These are phyloP conservation scores for Dispira parvispora DNA, from an alignment of 192 early-diverging fungal genomes.

Conservation along the genomic window DNA sequence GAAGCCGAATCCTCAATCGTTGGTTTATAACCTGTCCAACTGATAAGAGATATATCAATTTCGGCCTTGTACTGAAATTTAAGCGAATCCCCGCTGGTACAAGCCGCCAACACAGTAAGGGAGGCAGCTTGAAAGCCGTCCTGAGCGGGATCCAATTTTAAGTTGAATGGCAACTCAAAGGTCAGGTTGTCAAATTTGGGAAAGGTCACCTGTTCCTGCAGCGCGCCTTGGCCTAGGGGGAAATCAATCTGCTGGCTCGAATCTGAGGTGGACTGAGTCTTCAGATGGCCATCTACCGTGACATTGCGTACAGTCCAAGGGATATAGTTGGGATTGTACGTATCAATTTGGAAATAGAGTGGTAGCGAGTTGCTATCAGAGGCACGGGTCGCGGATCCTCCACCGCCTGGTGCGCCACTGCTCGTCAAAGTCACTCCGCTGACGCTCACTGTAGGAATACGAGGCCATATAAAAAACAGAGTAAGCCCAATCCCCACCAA, in stretches of 20 bases:
- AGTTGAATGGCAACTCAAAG: constrained; percentile 28
- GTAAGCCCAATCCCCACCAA: constrained; percentile 26
- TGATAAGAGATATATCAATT: constrained; percentile 24
- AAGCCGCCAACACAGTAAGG: constrained; percentile 18
- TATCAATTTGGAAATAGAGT: constrained; percentile 27
- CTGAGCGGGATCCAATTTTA: constrained; percentile 22
- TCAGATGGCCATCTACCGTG: constrained; percentile 25
- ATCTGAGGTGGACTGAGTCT: constrained; percentile 13
- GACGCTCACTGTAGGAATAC: constrained; percentile 23
- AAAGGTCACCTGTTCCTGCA: constrained; percentile 25
- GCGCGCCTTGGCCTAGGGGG: constrained; percentile 27
- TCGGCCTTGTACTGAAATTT: constrained; percentile 28
- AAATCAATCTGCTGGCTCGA: constrained; percentile 14
- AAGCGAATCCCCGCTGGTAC: constrained; percentile 20
- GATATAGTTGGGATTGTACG: constrained; percentile 34
- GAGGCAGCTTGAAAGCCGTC: constrained; percentile 21
- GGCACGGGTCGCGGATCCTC: background rate
- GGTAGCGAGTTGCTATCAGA: constrained; percentile 17
- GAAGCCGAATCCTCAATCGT: constrained; percentile 23
- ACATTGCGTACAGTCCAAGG: constrained; percentile 35
- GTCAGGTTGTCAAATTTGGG: constrained; percentile 19
- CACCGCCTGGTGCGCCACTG: background rate
- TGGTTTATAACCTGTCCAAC: constrained; percentile 32
- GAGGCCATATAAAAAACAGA: constrained; percentile 29
- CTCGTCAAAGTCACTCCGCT: constrained; percentile 18